A percentile compares a stretch with the other conserved stretches of the same genome.
Conservation (phyloP, 345 rosid species). For the Anastatica hierochuntica region DNA sequence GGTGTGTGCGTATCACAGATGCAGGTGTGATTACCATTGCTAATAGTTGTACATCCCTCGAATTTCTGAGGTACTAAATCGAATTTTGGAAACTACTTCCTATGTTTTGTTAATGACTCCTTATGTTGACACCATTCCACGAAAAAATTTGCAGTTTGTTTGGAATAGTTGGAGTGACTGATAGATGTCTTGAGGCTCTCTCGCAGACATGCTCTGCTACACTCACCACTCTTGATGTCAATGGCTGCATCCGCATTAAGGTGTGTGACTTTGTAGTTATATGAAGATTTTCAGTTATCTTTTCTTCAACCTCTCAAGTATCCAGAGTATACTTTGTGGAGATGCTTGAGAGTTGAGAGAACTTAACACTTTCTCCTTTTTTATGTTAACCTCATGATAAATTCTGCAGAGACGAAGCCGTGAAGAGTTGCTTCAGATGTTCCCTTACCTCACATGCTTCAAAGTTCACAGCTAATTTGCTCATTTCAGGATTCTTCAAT, state of each 20-base stretch:
- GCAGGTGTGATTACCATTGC: conserved; percentile 64
- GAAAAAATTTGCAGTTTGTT: conserved; percentile 57
- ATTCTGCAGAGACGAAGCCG: conserved; percentile 52
- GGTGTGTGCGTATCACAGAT: conserved; percentile 83
- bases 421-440: conserved; percentile 58
- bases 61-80: conserved; percentile 56
- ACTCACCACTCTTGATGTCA: conserved; percentile 78
- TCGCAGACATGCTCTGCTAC: conserved; percentile 58
- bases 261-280: conserved; percentile 17
- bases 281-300: neutral
- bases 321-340: neutral
- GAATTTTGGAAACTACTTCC: neutral
- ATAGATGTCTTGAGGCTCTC: conserved; percentile 64
- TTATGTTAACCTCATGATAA: neutral
- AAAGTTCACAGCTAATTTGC: conserved; percentile 73
- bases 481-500: conserved; percentile 5
- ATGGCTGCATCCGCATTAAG: conserved; percentile 87
- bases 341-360: too few species aligned
- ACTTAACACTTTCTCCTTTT: neutral
- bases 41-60: conserved; percentile 63
- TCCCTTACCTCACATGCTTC: conserved; percentile 69
- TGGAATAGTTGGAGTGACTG: conserved; percentile 89
- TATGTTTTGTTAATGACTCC: neutral
- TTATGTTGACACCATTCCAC: conserved; percentile 7
- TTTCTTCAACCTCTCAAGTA: neutral